Percentiles rank a stretch among this genome's conserved stretches.
These are phyloP conservation scores for Acanthamoeba triangularis DNA, from an alignment of 208 protist species.

Conservation along the genomic window DNA sequence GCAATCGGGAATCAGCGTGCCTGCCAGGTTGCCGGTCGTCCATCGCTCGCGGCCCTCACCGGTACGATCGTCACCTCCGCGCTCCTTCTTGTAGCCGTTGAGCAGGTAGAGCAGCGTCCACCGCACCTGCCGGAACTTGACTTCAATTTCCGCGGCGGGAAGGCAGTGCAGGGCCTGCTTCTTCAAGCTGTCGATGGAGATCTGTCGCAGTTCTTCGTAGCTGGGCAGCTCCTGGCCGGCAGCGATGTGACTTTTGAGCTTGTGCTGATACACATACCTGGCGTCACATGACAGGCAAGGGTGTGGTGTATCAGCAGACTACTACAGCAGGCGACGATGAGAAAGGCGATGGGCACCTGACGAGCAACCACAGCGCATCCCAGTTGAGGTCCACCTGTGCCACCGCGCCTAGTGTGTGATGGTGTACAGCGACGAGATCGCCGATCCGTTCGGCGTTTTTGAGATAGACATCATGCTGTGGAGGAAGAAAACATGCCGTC, in stretches of 20 bases:
- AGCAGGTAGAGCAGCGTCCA: slow-evolving; percentile 66
- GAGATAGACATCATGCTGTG: slow-evolving; percentile 54
- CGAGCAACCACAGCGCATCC: slow-evolving; percentile 39
- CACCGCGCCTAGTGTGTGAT: neutral
- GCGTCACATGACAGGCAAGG: neutral
- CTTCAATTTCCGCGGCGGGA: slow-evolving; percentile 2
- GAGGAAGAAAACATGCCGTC: no score
- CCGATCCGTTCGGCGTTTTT: slow-evolving; percentile 10
- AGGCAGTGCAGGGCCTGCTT: slow-evolving; percentile 50
- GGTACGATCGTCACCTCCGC: neutral
- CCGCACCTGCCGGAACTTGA: slow-evolving; percentile 53
- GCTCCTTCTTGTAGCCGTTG: neutral
- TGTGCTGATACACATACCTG: slow-evolving; percentile 18
- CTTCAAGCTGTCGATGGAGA: neutral
- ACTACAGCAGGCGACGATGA: neutral
- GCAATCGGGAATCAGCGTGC: slow-evolving; percentile 19
- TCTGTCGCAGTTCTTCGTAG: slow-evolving; percentile 45
- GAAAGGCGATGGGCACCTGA: neutral
- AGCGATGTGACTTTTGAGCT: slow-evolving; percentile 25
- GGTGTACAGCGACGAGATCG: neutral
- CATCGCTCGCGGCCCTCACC: neutral
- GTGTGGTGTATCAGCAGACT: neutral
- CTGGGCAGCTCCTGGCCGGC: neutral
- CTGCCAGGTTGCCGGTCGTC: neutral
- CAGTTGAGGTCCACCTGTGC: slow-evolving; percentile 36